Evolutionary conservation across 2,329 filamentous ascomycete species (phyloP).

Genomic region (Colletotrichum trifolii): DNA sequence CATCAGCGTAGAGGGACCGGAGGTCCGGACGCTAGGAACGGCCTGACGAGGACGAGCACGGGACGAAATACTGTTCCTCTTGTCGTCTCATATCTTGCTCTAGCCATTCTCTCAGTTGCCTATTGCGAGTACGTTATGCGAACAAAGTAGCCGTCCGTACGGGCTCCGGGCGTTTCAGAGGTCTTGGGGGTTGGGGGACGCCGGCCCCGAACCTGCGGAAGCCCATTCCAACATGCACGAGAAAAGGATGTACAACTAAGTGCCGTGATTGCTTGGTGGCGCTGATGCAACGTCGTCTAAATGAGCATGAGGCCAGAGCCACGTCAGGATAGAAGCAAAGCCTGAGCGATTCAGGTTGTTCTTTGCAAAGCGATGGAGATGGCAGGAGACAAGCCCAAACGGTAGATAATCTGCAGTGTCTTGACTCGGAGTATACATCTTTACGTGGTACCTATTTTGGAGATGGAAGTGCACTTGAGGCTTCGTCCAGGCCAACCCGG

Average conservation of each 20-base stretch:
- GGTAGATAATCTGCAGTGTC: no score
- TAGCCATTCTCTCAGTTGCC: constrained; percentile 14
- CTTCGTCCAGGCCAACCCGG: no score
- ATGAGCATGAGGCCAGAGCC: no score
- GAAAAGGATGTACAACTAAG: no score
- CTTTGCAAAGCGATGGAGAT: neutral
- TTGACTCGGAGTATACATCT: no score
- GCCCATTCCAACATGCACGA: no score
- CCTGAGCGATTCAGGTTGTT: neutral
- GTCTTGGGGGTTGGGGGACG: constrained; percentile 1
- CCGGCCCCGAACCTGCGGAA: neutral
- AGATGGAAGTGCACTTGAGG: no score
- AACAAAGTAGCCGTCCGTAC: constrained; percentile 21
- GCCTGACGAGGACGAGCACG: constrained; percentile 22
- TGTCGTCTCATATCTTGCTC: constrained; percentile 11
- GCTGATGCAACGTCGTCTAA: no score
- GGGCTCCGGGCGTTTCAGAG: constrained; percentile 12
- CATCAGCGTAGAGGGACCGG: constrained; percentile 65
- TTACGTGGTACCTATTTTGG: no score
- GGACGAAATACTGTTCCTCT: constrained; percentile 1
- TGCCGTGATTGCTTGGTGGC: no score
- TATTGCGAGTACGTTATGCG: constrained; percentile 14
- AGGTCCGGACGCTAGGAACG: constrained; percentile 61
- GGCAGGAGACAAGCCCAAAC: no score
- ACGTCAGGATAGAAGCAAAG: no score